A percentile compares a stretch with the other conserved stretches of the same genome.
Conservation (phyloP, 371 early-diverging fungal genomes). For the Mortierella sp. region DNA sequence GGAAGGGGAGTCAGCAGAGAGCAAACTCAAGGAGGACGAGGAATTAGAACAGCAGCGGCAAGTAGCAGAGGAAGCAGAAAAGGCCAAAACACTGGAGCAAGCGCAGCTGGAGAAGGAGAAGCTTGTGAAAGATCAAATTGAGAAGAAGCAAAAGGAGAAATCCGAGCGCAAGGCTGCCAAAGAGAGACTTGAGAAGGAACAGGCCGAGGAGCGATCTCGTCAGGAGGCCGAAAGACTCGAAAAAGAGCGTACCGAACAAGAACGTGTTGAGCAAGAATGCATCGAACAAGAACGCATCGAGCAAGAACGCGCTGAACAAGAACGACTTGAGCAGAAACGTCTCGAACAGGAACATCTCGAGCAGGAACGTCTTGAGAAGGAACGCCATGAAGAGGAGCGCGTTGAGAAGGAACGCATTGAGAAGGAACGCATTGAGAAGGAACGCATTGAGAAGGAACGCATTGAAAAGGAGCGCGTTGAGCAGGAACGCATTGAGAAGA, state of each 20-base stretch:
- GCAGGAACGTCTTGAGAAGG: slow-evolving; percentile 14
- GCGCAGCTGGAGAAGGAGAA: slow-evolving; percentile 3
- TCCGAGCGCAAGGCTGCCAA: no score
- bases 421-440: slow-evolving; percentile 3
- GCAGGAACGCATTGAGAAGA: slow-evolving; percentile 6
- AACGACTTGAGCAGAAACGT: background rate
- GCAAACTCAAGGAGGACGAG: background rate
- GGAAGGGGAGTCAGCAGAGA: background rate
- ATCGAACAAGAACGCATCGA: background rate
- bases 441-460: slow-evolving; percentile 8
- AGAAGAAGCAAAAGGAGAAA: slow-evolving; percentile 13
- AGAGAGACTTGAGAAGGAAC: slow-evolving; percentile 6
- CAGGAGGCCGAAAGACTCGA: background rate
- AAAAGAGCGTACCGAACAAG: background rate
- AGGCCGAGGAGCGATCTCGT: background rate
- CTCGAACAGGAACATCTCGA: slow-evolving; percentile 20
- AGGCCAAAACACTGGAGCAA: slow-evolving; percentile 7
- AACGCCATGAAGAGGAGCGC: slow-evolving; percentile 18
- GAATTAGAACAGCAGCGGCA: background rate
- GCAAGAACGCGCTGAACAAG: background rate
- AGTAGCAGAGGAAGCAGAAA: background rate
- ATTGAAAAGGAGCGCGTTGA: slow-evolving; percentile 6
- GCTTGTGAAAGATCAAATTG: slow-evolving; percentile 6
- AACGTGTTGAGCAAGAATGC: background rate
- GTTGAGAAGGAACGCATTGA: slow-evolving; percentile 5